phyloP scores from a whole-genome alignment of 1,139 yeast genomes.

The Yamadazyma epiphylla region DNA sequence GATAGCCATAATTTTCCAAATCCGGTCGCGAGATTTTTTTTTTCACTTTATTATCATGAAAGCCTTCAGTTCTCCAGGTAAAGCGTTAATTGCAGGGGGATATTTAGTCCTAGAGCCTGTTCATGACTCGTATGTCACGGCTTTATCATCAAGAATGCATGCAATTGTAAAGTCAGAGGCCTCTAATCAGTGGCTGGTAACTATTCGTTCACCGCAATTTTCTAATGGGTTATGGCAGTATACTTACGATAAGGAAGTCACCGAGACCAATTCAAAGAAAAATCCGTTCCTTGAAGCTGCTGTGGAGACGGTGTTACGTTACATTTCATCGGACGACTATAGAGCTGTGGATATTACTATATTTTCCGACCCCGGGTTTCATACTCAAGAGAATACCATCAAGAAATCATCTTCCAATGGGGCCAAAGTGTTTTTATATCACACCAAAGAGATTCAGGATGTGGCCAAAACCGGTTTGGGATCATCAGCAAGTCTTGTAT shows the following conservation, averaged over 20 bases:
- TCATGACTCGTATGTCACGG: constrained; percentile 78
- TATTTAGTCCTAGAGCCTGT: constrained; percentile 80
- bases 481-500: constrained; percentile 90
- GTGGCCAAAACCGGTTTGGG: constrained; percentile 96
- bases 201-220: constrained; percentile 78
- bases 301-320: constrained; percentile 51
- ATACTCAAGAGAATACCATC: constrained; percentile 58
- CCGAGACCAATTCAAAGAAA: constrained; percentile 22
- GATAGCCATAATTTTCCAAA: not conserved
- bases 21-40: too few relatives aligned
- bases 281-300: constrained; percentile 82
- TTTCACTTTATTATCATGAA: too few relatives aligned
- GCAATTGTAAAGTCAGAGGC: constrained; percentile 43
- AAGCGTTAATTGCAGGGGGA: constrained; percentile 92
- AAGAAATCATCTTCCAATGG: constrained; percentile 28
- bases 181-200: constrained; percentile 14
- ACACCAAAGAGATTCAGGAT: constrained; percentile 53
- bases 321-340: constrained; percentile 31
- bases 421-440: constrained; percentile 52
- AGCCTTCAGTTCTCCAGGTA: constrained; percentile 88
- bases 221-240: constrained; percentile 67
- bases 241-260: constrained; percentile 14
- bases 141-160: constrained; percentile 87
- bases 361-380: constrained; percentile 86
- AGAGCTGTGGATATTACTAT: constrained; percentile 51